Conservation (phyloP, 1,284 basidiomycete genomes). For the Coniferiporia weirii region DNA sequence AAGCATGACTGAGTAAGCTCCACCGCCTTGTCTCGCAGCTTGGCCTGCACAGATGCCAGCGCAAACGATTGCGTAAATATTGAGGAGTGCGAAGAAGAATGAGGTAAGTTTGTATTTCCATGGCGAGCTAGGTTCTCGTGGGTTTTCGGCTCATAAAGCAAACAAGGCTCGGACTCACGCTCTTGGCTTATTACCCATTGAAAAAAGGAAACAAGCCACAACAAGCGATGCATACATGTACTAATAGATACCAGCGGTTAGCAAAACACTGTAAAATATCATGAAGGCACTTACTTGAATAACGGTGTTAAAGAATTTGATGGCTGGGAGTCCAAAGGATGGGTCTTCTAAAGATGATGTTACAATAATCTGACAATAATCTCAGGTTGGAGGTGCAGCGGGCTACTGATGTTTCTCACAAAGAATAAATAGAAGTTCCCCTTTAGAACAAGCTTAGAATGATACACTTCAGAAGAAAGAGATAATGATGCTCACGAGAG, state of each 20-base stretch:
- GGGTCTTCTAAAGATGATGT: constrained; percentile 83
- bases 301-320: constrained; percentile 76
- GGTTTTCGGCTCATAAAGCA: constrained; percentile 1
- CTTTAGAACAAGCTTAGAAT: constrained; percentile 30
- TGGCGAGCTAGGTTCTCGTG: constrained; percentile 47
- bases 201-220: constrained; percentile 87
- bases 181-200: constrained; percentile 94
- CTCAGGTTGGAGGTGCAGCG: constrained; percentile 12
- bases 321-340: constrained; percentile 62
- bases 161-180: constrained; percentile 45
- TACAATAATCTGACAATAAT: constrained; percentile 62
- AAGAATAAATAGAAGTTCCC: constrained; percentile 98
- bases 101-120: constrained; percentile 85
- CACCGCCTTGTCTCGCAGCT: constrained; percentile 59
- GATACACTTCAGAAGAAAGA: background rate
- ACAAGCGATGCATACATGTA: constrained; percentile 84
- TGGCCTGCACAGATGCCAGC: constrained; percentile 73
- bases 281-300: constrained; percentile 49
- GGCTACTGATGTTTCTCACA: constrained; percentile 44
- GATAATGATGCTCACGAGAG: constrained; percentile 51
- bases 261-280: constrained; percentile 9
- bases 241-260: constrained; percentile 34
- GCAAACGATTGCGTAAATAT: constrained; percentile 76
- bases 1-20: constrained; percentile 71
- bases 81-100: constrained; percentile 72